A percentile compares a stretch with the other conserved stretches of the same genome.
phyloP scores from a whole-genome alignment of 2,329 filamentous ascomycete genomes.

The Phoma sp. region DNA sequence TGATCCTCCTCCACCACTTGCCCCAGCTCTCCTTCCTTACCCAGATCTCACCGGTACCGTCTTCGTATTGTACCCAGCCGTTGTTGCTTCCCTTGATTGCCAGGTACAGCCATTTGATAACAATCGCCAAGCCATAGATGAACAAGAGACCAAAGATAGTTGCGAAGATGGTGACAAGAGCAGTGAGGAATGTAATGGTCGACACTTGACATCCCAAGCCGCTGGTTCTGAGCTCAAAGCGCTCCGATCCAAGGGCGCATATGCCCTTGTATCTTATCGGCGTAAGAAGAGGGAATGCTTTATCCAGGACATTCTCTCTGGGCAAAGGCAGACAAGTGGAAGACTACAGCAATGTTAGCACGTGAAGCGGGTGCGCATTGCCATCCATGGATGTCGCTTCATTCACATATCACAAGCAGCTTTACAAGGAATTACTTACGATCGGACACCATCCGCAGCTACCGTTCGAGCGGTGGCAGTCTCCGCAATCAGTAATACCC shows the following conservation, averaged over 20 bases:
- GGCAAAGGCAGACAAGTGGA: constrained; percentile 53
- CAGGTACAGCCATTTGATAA: constrained; percentile 20
- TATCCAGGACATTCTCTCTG: constrained; percentile 38
- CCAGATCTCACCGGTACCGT: constrained; percentile 40
- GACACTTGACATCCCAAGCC: constrained; percentile 55
- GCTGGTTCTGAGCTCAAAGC: constrained; percentile 54
- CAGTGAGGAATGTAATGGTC: constrained; percentile 53
- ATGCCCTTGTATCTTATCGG: constrained; percentile 46
- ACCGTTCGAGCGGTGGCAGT: constrained; percentile 43
- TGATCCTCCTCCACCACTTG: constrained; percentile 35
- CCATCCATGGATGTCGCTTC: neutral
- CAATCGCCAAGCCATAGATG: constrained; percentile 37
- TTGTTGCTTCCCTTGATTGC: constrained; percentile 28
- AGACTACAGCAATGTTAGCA: constrained; percentile 33
- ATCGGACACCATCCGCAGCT: constrained; percentile 55
- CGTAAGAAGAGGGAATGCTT: constrained; percentile 48
- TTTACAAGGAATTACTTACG: constrained; percentile 32
- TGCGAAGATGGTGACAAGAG: constrained; percentile 51
- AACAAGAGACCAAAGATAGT: constrained; percentile 49
- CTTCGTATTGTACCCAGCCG: constrained; percentile 37
- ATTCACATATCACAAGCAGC: neutral
- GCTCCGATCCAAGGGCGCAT: constrained; percentile 48
- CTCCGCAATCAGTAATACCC: constrained; percentile 45
- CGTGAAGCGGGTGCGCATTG: neutral
- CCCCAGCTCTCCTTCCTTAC: constrained; percentile 40